Evolutionary conservation across 768 basidiomycete genomes (phyloP), one percentile per base, ranked within the genome.

Genomic region (Lentinula raphanica): DNA sequence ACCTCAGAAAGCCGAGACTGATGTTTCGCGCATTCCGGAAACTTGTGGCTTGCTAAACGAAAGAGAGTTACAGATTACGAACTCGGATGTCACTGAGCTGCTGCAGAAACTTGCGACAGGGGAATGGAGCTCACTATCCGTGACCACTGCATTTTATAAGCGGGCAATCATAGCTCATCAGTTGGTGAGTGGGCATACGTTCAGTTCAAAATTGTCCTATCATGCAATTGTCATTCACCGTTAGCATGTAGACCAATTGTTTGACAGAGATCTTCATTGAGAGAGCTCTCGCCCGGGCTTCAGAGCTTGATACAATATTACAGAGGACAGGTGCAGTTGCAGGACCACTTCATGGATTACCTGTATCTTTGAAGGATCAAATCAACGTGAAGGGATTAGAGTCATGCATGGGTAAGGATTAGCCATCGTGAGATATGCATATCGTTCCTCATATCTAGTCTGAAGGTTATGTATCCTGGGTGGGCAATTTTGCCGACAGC

Each of bases 231-330:
- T n/a, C n/a, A n/a, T n/a, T n/a, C 39, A n/a, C 15, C 9, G 28
- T 55, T 5, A n/a, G n/a, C n/a, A 19, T 5, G 15, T 32, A 90
- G 88, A 84, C 83, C 5, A 92, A 92, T 62, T 92, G 92, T 66
- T 66, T 93, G 36, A 92, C 90, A 0, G 90, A 92, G 68, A 84
- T 91, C n/a, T 91, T 89, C 64, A 79, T 91, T 53, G 86, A 92
- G 23, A 76, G 79, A 4, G 92, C 88, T 0, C 72, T 90, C 3
- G 72, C 69, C 13, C 76, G 84, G 9, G 92, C 92, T 2, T 69
- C 76, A 15, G 78, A 84, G 65, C 75, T 93, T 3, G 92, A 94
- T 63, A 80, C 79, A 4, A 70, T 82, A 60, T 69, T 89, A 42
- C 76, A 75, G 63, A 71, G 64, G 59, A 92, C 84, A 0, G 92